Base-by-base conservation (phyloP, 345 rosid species). In the Pistacia vera region DNA sequence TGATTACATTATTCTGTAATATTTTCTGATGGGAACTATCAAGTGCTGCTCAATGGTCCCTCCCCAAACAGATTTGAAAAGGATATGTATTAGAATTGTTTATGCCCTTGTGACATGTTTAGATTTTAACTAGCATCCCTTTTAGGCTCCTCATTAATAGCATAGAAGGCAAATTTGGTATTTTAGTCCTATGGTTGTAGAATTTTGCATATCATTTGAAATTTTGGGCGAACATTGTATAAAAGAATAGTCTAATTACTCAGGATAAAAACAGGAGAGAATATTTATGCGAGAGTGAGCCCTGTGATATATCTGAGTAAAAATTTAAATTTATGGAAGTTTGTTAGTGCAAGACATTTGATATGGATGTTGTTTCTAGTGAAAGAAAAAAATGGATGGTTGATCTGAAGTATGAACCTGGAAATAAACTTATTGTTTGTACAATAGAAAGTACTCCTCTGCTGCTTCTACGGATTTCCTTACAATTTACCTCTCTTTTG, bases 381-480 rank as follows among this genome's bases (percentile, higher is more conserved):
- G 13, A 49, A 54, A 54, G 2, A 14, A 54, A 51, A 51, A 12
- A 12, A 11, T 13, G 57, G 57, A 54, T 54, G 18, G 6, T 54
- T 52, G 16, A 9, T 51, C 17, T n/a, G 67, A 22, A 51, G 28
- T 61, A 62, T 72, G 46, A 58, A 59, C 13, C 28, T 51, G 44
- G 65, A 44, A 11, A 28, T 46, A 25, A 51, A 48, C n/a, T 48
- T 18, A 48, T 61, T 25, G 11, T 11, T 71, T 38, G 64, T 20
- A 58, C 6, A 41, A 38, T 16, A 66, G 56, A 22, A n/a, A 49
- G 56, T 22, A 36, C 58, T 62, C 57, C 75, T 77, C 79, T 71
- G 20, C 48, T 3, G 35, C 41, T 18, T 62, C 61, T 78, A 54
- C 70, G 20, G 61, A 4, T 68, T 51, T 16, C 51, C 60, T 48